These are phyloP conservation scores for Diplogelasinospora grovesii DNA, from an alignment of 495 filamentous ascomycete genomes.

Conservation along the genomic window DNA sequence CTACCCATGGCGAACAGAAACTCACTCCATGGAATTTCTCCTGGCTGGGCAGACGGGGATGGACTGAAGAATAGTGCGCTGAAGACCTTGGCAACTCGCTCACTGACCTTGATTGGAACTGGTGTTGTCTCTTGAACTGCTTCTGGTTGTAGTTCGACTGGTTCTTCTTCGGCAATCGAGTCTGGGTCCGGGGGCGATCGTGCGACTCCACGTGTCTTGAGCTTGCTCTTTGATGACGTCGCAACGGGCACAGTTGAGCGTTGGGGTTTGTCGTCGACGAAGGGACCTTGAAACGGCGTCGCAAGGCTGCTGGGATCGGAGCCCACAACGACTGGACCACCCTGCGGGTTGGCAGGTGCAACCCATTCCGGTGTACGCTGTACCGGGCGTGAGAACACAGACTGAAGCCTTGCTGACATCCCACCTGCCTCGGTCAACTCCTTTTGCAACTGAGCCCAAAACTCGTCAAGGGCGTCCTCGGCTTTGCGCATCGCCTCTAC, in stretches of 20 bases:
- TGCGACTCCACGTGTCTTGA: conserved; percentile 36
- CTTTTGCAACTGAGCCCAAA: conserved; percentile 33
- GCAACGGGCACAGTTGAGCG: background rate
- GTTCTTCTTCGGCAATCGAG: background rate
- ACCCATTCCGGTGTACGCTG: conserved; percentile 47
- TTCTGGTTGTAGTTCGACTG: background rate
- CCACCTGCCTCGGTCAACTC: conserved; percentile 2
- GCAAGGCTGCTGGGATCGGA: conserved; percentile 2
- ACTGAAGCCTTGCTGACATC: conserved; percentile 10
- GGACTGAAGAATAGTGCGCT: conserved; percentile 20
- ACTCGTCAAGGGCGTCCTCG: conserved; percentile 42
- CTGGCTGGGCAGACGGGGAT: conserved; percentile 10
- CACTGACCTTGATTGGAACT: conserved; percentile 29
- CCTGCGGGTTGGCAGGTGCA: conserved; percentile 24
- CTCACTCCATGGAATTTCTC: conserved; percentile 46
- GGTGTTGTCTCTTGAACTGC: background rate
- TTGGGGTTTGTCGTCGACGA: conserved; percentile 8
- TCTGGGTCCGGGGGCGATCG: background rate
- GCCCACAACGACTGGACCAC: background rate
- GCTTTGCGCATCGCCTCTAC: conserved; percentile 27
- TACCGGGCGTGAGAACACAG: conserved; percentile 27
- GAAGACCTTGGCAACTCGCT: conserved; percentile 29
- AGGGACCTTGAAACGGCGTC: conserved; percentile 14
- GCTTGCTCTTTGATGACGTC: conserved; percentile 23
- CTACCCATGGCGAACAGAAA: conserved; percentile 47